Base-by-base conservation (phyloP, 2,329 filamentous ascomycete species). In the Cercospora sojina region DNA sequence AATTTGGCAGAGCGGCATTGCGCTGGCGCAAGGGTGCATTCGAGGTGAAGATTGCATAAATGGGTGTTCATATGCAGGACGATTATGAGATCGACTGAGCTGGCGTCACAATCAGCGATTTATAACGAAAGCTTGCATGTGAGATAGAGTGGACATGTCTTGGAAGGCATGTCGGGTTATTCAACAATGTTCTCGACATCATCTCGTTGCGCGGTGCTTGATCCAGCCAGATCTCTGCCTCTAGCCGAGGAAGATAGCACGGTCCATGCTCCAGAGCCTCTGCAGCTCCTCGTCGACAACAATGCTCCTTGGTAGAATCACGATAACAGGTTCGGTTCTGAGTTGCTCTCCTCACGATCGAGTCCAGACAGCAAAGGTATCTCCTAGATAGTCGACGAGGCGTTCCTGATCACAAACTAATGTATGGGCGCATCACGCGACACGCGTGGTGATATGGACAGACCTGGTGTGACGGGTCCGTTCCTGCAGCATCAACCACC, bases 21-120 rank as follows among this genome's bases (percentile, higher is more conserved):
- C 62, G 64, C 64, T 47, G 66, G 66, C 66, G 68, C 68, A 70
- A 59, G 60, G 41, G 59, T 32, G 53, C 55, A 57, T 64, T 32
- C 29, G 64, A 38, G 47, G 27, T 27, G 57, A 27, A 61, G 64
- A 65, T 57, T 62, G 64, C 64, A 66, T 66, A 25, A 31, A 47
- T 57, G 47, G 59, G 59, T 29, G 64, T 66, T 62, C 23, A 32
- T 57, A 55, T 32, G 43, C 41, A 51, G 59, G n/a, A 61, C 25
- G 59, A 35, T 32, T 61, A 59, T 61, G 20, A 31, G 59, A 49
- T 47, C 59, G 59, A 49, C 38, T 47, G 59, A 51, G 25, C 38
- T 47, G 43, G 53, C 16, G 27, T 23, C 29, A 61, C 43, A 29
- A 23, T 35, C 41, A 31, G 59, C 38, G 25, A 51, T 49, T 41